Evolutionary conservation across 495 filamentous ascomycete genomes (phyloP), one percentile per base, ranked within the genome.

Genomic region (Tuber borchii): DNA sequence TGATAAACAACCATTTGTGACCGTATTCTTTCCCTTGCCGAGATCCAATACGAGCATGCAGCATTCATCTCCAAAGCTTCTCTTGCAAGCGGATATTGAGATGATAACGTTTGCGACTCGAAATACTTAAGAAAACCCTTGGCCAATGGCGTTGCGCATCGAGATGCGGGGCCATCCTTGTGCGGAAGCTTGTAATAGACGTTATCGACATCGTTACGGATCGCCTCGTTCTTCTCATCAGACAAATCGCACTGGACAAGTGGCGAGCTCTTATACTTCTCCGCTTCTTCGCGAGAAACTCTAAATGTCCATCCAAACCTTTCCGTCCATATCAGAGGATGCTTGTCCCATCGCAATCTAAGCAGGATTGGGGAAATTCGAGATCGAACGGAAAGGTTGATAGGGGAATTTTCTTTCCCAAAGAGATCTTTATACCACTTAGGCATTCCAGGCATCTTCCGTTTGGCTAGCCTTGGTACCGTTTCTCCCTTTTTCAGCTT

Each of bases 11-110:
- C 95, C 87, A 97, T 91, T 83, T 99, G 95, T 37, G 91, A 91
- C 87, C 87, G 92, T 76, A 99, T 98, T 70, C 95, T 88, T 81
- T 97, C 93, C 73, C 95, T 87, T 31, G 96, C 93, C 79, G 92
- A 95, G 74, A 98, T 98, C 95, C 95, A 99, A 84, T 99, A 99
- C 1, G 94, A 97, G 82, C 95, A 99, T 0, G 93, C 94, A 3
- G 94, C 93, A 81, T 99, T 99, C 96, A 98, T 97, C 74, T 98
- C 92, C 73, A 98, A 86, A 8, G 95, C 95, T 82, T 97, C 93
- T 80, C 94, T 97, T 0, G 95, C 95, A 80, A 97, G 93, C 0
- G 90, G 84, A 83, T 90, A 97, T 80, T 97, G 92, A 31, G 93
- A 97, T 8, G 91, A 90, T 9, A 99, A 85, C 26, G 87, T 93